Evolutionary conservation across 306 rosid genomes (phyloP), one percentile per base, ranked within the genome.

Genomic region (Canavalia ensiformis): DNA sequence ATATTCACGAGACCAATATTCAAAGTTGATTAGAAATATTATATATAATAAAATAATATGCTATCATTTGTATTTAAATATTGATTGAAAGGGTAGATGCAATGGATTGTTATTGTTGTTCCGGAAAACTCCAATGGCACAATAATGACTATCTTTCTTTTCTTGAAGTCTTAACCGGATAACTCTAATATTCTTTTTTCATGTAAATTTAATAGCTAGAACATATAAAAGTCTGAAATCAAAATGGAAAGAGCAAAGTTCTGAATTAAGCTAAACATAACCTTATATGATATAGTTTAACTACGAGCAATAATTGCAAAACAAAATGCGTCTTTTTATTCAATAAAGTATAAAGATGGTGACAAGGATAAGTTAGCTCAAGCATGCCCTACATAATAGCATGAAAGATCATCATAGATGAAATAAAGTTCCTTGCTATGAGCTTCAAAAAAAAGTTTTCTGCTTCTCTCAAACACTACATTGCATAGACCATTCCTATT

Each of bases 401-500:
- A 50, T 68, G 45, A 68, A 46, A 60, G 4, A 44, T 25, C 54
- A 44, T 28, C 51, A 25, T 66, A n/a, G 52, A 11, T 74, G 71
- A 66, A 18, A 71, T 75, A 41, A 56, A 67, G 56, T 35, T 56
- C 51, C 55, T 11, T 47, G 28, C 42, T 28, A 47, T 8, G 41
- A 46, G 74, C 57, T 46, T 68, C 25, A 47, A 45, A 9, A 45
- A 4, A 5, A 8, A 45, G 25, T 10, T 11, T 68, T 31, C 62
- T 50, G 67, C 10, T 75, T 34, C 60, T 51, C 44, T 30, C 59
- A 60, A 72, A 59, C 41, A 7, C 49, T 63, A 37, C 31, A 4
- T 34, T 71, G 10, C 35, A 25, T 62, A 72, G 72, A 2, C 25
- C 76, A 33, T 68, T 44, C 54, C 18, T 10, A 25, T 68, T 83